Conservation (phyloP, 176 grass and related monocot genomes). For the Echinochloa phyllopogon region DNA sequence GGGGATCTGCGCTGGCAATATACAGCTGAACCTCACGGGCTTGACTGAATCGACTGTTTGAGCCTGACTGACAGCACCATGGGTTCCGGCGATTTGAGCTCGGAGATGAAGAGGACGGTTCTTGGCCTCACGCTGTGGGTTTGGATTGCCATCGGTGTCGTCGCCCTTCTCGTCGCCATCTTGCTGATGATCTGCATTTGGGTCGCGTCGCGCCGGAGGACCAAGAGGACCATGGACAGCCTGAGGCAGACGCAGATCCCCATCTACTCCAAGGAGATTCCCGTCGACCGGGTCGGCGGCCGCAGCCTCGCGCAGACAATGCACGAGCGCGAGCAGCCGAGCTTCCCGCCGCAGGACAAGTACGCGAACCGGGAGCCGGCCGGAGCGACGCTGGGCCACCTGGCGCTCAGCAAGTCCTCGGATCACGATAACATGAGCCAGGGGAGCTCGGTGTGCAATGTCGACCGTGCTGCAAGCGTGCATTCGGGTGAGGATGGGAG, state of each 20-base stretch:
- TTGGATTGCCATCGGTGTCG: conserved; percentile 78
- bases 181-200: conserved; percentile 86
- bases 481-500: conserved; percentile 88
- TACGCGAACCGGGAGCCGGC: conserved; percentile 47
- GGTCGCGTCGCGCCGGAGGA: conserved; percentile 62
- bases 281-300: conserved; percentile 71
- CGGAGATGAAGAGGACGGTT: conserved; percentile 64
- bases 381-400: conserved; percentile 57
- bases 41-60: conserved; percentile 10
- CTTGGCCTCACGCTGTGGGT: conserved; percentile 85
- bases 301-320: conserved; percentile 82
- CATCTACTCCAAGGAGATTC: conserved; percentile 95
- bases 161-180: conserved; percentile 76
- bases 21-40: not conserved
- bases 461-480: conserved; percentile 65
- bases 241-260: conserved; percentile 82
- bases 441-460: conserved; percentile 80
- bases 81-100: conserved; percentile 53
- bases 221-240: conserved; percentile 62
- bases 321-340: conserved; percentile 58
- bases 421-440: conserved; percentile 96
- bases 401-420: conserved; percentile 66
- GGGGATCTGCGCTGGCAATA: conserved; percentile 21
- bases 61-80: conserved; percentile 40
- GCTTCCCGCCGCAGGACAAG: conserved; percentile 57